These are phyloP conservation scores for Zasmidium citrigriseum DNA, from an alignment of 2,329 filamentous ascomycete species.

Conservation along the genomic window DNA sequence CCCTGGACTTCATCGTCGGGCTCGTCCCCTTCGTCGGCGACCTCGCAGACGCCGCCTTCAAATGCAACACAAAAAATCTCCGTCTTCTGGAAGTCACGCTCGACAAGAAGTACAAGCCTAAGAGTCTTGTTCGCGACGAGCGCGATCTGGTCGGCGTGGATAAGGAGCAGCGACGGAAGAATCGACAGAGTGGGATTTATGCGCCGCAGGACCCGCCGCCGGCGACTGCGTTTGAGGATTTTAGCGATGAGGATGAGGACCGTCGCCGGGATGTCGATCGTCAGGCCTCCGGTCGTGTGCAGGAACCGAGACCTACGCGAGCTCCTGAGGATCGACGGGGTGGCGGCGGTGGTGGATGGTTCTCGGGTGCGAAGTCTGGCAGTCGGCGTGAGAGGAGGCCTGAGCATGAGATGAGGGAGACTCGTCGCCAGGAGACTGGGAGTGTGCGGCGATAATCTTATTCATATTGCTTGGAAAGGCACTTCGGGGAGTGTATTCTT, in stretches of 20 bases:
- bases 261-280: not conserved
- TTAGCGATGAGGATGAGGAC: conserved; percentile 39
- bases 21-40: conserved; percentile 77
- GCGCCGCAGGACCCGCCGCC: conserved; percentile 40
- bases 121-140: conserved; percentile 28
- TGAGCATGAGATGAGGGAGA: conserved; percentile 10
- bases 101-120: conserved; percentile 64
- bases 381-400: conserved; percentile 4
- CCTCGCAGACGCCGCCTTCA: conserved; percentile 69
- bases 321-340: conserved; percentile 19
- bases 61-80: conserved; percentile 76
- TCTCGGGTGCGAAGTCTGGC: conserved; percentile 16
- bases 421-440: conserved; percentile 13
- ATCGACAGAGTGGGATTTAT: conserved; percentile 35
- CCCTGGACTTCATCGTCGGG: conserved; percentile 71
- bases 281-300: conserved; percentile 6
- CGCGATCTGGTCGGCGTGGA: conserved; percentile 29
- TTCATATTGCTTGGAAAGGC: not conserved
- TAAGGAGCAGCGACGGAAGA: conserved; percentile 35
- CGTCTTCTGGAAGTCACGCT: conserved; percentile 68
- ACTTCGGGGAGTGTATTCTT: not conserved
- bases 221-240: conserved; percentile 50
- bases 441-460: conserved; percentile 7
- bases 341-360: conserved; percentile 15
- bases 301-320: conserved; percentile 17